phyloP scores from a whole-genome alignment of 176 grass and related monocot genomes.

The Triticum monococcum region DNA sequence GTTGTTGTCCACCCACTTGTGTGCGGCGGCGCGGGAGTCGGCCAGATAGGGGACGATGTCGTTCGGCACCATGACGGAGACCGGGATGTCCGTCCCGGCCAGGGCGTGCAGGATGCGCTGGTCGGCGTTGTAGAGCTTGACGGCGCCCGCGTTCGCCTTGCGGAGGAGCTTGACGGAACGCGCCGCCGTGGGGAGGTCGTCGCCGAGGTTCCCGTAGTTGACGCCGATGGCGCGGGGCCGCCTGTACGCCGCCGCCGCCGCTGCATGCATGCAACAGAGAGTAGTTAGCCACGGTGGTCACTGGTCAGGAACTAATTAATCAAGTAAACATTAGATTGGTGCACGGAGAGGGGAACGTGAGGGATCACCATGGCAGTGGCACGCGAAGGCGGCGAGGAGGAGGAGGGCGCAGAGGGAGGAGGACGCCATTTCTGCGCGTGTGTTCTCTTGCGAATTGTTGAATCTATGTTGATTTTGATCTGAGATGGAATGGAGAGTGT shows the following conservation, averaged over 20 bases:
- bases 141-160: slow-evolving; percentile 48
- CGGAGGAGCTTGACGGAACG: slow-evolving; percentile 59
- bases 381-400: neutral
- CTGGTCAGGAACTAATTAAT: neutral
- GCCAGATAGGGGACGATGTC: slow-evolving; percentile 64
- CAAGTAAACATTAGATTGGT: neutral
- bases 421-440: neutral
- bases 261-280: slow-evolving; percentile 6
- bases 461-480: neutral
- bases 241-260: neutral
- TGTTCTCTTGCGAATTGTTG: neutral
- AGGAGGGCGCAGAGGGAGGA: slow-evolving; percentile 8
- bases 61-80: slow-evolving; percentile 97
- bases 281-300: neutral
- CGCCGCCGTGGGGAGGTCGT: slow-evolving; percentile 61
- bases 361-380: slow-evolving; percentile 1
- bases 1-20: slow-evolving; percentile 52
- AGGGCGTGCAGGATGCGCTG: slow-evolving; percentile 65
- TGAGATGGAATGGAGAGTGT: neutral
- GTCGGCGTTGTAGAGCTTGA: slow-evolving; percentile 95
- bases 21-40: slow-evolving; percentile 38
- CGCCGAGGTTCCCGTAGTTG: slow-evolving; percentile 79
- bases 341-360: neutral
- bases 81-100: slow-evolving; percentile 49
- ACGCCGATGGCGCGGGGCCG: slow-evolving; percentile 53